A percentile compares a stretch with the other conserved stretches of the same genome.
Conservation (phyloP, 176 grass and related monocot genomes). For the Elymus sibiricus region DNA sequence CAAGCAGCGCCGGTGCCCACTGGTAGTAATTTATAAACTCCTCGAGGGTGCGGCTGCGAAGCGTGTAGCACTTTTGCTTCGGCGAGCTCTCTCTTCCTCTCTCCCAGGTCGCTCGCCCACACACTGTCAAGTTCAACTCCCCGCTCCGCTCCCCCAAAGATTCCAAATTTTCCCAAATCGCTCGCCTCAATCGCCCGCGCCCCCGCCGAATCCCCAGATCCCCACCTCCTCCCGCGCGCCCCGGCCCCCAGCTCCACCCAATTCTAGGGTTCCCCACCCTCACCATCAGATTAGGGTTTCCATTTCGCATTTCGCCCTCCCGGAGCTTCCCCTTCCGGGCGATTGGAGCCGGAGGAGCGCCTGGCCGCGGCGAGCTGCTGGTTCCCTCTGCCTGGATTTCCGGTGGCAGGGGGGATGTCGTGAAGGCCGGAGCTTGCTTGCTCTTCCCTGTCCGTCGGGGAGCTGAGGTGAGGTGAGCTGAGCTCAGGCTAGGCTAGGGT, state of each 20-base stretch:
- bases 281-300: conserved; percentile 38
- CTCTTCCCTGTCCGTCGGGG: neutral
- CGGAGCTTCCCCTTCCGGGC: neutral
- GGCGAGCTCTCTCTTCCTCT: neutral
- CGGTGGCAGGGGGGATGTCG: conserved; percentile 1
- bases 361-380: neutral
- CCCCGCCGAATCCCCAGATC: conserved; percentile 24
- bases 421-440: conserved; percentile 28
- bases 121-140: conserved; percentile 8
- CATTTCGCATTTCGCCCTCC: neutral
- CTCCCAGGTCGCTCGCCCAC: conserved; percentile 22
- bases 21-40: accelerated
- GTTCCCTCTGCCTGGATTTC: neutral
- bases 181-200: conserved; percentile 6
- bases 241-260: neutral
- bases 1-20: neutral
- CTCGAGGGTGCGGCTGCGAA: neutral
- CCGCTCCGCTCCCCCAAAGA: neutral
- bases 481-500: conserved; percentile 30
- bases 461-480: conserved; percentile 20
- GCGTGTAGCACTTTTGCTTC: conserved; percentile 27
- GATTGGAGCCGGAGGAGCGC: neutral
- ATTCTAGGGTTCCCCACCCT: conserved; percentile 19
- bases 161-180: conserved; percentile 25
- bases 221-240: neutral